A percentile compares a stretch with the other conserved stretches of the same genome.
These are phyloP conservation scores for Didymella lethalis DNA, from an alignment of 2,329 filamentous ascomycete species.

Conservation along the genomic window DNA sequence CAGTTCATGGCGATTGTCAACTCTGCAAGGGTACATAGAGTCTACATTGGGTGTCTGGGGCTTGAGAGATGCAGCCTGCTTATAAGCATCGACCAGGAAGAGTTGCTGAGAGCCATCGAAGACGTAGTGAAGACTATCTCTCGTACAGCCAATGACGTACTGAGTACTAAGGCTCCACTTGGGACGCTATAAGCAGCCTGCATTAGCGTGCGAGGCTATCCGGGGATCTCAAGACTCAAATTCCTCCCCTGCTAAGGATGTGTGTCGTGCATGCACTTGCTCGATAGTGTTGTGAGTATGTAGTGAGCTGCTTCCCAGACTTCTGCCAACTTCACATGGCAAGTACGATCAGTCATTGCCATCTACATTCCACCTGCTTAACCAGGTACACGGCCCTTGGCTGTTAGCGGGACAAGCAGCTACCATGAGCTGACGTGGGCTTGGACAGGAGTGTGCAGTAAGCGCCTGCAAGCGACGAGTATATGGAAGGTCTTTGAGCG, in stretches of 20 bases:
- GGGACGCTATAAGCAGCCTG: constrained; percentile 11
- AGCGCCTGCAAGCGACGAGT: neutral
- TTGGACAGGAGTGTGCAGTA: too few relatives aligned
- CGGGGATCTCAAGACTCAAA: neutral
- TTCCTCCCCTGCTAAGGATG: neutral
- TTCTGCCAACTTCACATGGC: neutral
- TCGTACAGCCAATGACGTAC: constrained; percentile 4
- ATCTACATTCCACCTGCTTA: too few relatives aligned
- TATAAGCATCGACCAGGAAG: neutral
- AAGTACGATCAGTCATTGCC: too few relatives aligned
- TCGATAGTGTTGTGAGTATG: neutral
- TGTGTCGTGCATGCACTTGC: too few relatives aligned
- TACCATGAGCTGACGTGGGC: too few relatives aligned
- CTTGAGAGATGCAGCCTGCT: constrained; percentile 2
- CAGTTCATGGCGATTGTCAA: too few relatives aligned
- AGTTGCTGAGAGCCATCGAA: neutral
- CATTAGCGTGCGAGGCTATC: neutral
- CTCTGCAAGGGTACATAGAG: neutral
- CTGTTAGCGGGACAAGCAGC: too few relatives aligned
- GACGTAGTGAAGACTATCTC: neutral
- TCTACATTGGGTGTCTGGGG: neutral
- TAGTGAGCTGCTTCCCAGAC: neutral
- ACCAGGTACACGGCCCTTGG: too few relatives aligned
- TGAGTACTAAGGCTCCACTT: too few relatives aligned
- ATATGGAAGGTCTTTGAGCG: neutral